phyloP scores from a whole-genome alignment of 148 eudicot genomes.

The Vaccinium macrocarpon region DNA sequence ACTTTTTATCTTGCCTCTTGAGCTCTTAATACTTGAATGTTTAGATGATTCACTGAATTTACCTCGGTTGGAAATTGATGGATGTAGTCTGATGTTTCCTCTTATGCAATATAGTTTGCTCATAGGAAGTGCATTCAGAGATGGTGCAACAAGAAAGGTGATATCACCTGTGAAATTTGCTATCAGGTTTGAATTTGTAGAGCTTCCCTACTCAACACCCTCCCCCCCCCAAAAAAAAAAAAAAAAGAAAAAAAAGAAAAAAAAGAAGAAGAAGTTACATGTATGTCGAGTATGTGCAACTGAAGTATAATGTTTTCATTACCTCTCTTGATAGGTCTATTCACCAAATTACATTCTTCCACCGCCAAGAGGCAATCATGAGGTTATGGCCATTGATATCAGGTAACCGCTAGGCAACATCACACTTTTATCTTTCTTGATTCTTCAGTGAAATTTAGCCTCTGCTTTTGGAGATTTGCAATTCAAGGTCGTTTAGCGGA shows the following conservation, averaged over 20 bases:
- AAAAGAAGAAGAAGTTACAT: too few relatives aligned
- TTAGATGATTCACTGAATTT: neutral
- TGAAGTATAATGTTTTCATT: neutral
- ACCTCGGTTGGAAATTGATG: neutral
- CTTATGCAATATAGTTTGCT: constrained; percentile 53
- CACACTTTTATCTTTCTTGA: neutral
- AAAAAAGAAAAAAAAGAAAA: too few relatives aligned
- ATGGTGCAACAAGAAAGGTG: constrained; percentile 91
- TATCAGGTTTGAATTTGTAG: constrained; percentile 48
- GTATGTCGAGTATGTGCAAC: neutral
- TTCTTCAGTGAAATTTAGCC: neutral
- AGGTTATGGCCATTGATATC: constrained; percentile 67
- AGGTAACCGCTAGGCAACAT: constrained; percentile 33
- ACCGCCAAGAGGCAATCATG: constrained; percentile 46
- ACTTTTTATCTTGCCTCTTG: neutral
- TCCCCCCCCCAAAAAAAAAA: too few relatives aligned
- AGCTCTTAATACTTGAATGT: too few relatives aligned
- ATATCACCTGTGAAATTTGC: constrained; percentile 82
- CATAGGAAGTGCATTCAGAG: constrained; percentile 82
- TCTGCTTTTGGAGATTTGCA: neutral
- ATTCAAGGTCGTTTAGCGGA: neutral
- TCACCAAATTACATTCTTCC: constrained; percentile 62
- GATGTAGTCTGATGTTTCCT: constrained; percentile 4
- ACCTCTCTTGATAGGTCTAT: constrained; percentile 30
- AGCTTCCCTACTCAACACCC: neutral